These are phyloP conservation scores for Infundibulicybe gibba DNA, from an alignment of 768 basidiomycete species.

Conservation along the genomic window DNA sequence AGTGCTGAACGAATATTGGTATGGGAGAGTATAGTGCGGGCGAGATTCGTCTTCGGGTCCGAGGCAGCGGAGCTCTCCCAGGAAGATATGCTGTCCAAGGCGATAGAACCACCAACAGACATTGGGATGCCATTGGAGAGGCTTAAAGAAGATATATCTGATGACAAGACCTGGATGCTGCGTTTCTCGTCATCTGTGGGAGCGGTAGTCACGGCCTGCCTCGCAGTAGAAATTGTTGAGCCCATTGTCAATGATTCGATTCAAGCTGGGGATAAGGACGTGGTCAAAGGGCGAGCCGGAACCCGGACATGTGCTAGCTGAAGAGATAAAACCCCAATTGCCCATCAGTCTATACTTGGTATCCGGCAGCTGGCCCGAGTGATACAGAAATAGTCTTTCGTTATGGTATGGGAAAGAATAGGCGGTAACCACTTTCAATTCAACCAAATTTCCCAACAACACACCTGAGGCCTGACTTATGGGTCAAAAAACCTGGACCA, in stretches of 20 bases:
- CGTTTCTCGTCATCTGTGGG: slow-evolving; percentile 20
- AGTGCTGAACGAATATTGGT: slow-evolving; percentile 62
- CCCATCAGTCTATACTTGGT: too few relatives aligned
- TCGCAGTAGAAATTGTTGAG: background rate
- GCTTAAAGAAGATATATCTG: slow-evolving; percentile 26
- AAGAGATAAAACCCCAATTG: too few relatives aligned
- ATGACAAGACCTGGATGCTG: slow-evolving; percentile 15
- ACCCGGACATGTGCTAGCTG: too few relatives aligned
- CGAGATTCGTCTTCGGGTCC: slow-evolving; percentile 63
- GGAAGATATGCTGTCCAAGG: slow-evolving; percentile 49
- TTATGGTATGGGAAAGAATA: too few relatives aligned
- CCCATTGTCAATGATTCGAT: slow-evolving; percentile 5
- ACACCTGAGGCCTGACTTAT: too few relatives aligned
- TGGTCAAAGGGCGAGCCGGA: too few relatives aligned
- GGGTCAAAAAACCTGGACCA: too few relatives aligned
- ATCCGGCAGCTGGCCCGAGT: too few relatives aligned
- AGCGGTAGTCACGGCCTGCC: too few relatives aligned
- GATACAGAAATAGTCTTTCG: too few relatives aligned
- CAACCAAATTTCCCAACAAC: too few relatives aligned
- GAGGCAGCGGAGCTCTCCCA: slow-evolving; percentile 62
- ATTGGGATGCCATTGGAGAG: slow-evolving; percentile 26
- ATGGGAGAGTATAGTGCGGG: slow-evolving; percentile 74
- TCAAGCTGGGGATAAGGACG: background rate
- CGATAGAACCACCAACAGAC: slow-evolving; percentile 61
- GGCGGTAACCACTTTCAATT: too few relatives aligned